Evolutionary conservation across 2,329 filamentous ascomycete genomes (phyloP), one percentile per base, ranked within the genome.

Genomic region (Ophiostoma montium): DNA sequence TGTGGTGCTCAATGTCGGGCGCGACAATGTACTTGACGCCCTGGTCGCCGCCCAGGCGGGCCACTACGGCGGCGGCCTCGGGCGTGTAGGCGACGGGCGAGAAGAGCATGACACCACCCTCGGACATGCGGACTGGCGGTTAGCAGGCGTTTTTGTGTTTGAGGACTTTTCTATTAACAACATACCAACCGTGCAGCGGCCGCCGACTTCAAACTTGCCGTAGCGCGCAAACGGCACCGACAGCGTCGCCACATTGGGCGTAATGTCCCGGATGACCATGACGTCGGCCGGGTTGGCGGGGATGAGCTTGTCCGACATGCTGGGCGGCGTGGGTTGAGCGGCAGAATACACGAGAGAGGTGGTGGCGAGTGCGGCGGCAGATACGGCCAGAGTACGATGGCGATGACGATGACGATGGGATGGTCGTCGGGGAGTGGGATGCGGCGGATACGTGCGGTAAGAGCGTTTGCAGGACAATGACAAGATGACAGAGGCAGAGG

Each of bases 1-100:
- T 86, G 73, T 98, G 92, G 66, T 98, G 92, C 69, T 98, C 88
- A 47, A 86, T 74, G 63, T 98, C 92, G 1, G 84, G 78, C 1
- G 92, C 90, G 23, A 90, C 72, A 56, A 98, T 81, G 71, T 96
- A 96, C 56, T 75, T 76, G 47, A 95, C 78, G 38, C 78, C 73
- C 27, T 50, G 16, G 32, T 39, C 39, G 46, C 81, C 80, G 53
- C 80, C 80, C 50, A 86, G 68, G 32, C 78, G 70, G 49, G 72
- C 67, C 47, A 85, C 69, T 62, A 82, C 80, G 57, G 70, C 63
- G 53, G 74, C 78, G 35, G 88, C 80, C 51, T 82, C 78, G 3
- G 82, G 74, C 3, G 54, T 96, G 50, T 95, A 75, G 13, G 83
- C 84, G 18, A 92, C 85, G 16, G 92, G 92, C 1, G 88, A 95